phyloP scores from a whole-genome alignment of 306 rosid genomes.

The Fragaria iinumae region DNA sequence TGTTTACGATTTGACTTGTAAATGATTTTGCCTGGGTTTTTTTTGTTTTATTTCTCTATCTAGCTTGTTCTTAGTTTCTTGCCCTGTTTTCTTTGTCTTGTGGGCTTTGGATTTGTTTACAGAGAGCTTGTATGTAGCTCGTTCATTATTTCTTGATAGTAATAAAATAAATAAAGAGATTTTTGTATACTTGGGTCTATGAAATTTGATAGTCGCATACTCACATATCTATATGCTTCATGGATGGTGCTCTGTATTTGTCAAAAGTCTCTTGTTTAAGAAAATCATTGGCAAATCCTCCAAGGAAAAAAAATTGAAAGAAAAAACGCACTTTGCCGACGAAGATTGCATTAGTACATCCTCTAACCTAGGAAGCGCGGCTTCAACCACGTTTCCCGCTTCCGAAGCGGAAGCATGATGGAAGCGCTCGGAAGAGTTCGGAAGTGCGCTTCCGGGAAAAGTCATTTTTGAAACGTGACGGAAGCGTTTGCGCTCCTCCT shows the following conservation, averaged over 20 bases:
- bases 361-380: too few species aligned
- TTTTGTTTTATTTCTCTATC: not conserved
- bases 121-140: slow-evolving; percentile 6
- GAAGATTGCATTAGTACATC: too few species aligned
- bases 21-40: not conserved
- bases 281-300: too few species aligned
- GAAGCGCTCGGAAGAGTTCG: too few species aligned
- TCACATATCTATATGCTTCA: not conserved
- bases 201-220: not conserved
- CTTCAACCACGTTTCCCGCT: too few species aligned
- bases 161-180: not conserved
- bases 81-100: not conserved
- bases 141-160: not conserved
- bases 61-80: not conserved
- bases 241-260: not conserved
- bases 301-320: too few species aligned
- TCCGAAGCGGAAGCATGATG: too few species aligned
- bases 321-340: too few species aligned
- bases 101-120: not conserved
- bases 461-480: too few species aligned
- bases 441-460: too few species aligned
- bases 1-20: slow-evolving; percentile 19
- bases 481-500: too few species aligned
- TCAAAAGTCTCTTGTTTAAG: too few species aligned
- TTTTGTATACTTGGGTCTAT: not conserved